A percentile compares a stretch with the other conserved stretches of the same genome.
Conservation (phyloP, 208 protist species). For the Trypanosoma melophagium region DNA sequence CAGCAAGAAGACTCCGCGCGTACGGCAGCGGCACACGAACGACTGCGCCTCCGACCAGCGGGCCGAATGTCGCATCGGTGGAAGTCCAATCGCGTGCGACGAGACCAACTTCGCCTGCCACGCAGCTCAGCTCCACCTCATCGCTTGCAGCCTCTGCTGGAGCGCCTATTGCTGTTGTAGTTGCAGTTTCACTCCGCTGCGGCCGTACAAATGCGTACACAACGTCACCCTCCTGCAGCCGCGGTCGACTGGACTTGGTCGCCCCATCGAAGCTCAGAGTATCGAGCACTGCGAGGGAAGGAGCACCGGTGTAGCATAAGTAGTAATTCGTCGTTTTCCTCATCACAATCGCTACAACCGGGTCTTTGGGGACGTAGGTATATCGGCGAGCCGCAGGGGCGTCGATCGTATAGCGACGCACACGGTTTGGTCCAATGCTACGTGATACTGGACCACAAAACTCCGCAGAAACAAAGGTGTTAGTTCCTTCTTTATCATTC, state of each 20-base stretch:
- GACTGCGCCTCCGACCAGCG: slow-evolving; percentile 63
- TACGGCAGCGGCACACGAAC: slow-evolving; percentile 68
- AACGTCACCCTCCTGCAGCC: slow-evolving; percentile 67
- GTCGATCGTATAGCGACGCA: slow-evolving; percentile 44
- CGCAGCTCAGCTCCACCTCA: slow-evolving; percentile 77
- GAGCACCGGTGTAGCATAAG: slow-evolving; percentile 60
- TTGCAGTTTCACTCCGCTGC: not conserved
- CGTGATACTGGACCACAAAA: slow-evolving; percentile 57
- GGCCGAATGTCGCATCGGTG: slow-evolving; percentile 75
- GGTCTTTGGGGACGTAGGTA: slow-evolving; percentile 46
- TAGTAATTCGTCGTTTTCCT: slow-evolving; percentile 61
- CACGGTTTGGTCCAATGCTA: slow-evolving; percentile 27
- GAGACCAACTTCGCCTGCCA: slow-evolving; percentile 68
- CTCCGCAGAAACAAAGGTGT: slow-evolving; percentile 47
- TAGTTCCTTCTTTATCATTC: not conserved
- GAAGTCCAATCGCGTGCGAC: slow-evolving; percentile 82
- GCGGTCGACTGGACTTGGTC: slow-evolving; percentile 74
- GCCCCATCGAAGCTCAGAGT: slow-evolving; percentile 83
- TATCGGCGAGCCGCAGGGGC: slow-evolving; percentile 67
- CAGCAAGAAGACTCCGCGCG: slow-evolving; percentile 55
- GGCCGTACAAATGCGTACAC: slow-evolving; percentile 77
- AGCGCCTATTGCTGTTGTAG: slow-evolving; percentile 8
- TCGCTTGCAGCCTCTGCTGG: slow-evolving; percentile 1
- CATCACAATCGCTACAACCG: slow-evolving; percentile 68
- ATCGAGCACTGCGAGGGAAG: slow-evolving; percentile 56